Conservation (phyloP, 2,329 filamentous ascomycete genomes). For the Apiospora phragmitis region DNA sequence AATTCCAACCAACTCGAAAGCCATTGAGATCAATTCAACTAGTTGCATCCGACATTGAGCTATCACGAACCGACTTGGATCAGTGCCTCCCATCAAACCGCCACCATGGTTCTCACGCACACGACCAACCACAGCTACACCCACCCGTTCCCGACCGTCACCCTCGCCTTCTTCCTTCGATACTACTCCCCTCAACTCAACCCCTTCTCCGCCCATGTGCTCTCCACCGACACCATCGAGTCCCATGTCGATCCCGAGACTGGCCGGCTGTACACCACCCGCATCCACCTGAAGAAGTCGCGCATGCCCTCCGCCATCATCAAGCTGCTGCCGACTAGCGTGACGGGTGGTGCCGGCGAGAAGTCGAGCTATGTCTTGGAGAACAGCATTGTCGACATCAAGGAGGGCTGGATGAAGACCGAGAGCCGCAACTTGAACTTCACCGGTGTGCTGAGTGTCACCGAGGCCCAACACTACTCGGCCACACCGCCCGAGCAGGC, state of each 20-base stretch:
- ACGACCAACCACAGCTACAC: slow-evolving; percentile 72
- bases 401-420: slow-evolving; percentile 79
- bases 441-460: slow-evolving; percentile 75
- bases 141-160: slow-evolving; percentile 82
- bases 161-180: slow-evolving; percentile 85
- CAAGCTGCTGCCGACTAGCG: slow-evolving; percentile 71
- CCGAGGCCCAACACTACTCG: slow-evolving; percentile 73
- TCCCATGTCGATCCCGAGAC: slow-evolving; percentile 72
- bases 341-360: slow-evolving; percentile 66
- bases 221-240: slow-evolving; percentile 80
- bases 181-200: slow-evolving; percentile 73
- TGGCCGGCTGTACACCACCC: slow-evolving; percentile 74
- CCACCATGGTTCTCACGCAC: slow-evolving; percentile 60
- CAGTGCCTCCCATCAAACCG: neutral
- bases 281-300: slow-evolving; percentile 80
- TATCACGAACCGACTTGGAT: neutral
- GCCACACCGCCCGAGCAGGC: slow-evolving; percentile 36
- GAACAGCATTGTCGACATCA: slow-evolving; percentile 75
- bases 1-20: neutral
- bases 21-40: neutral
- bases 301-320: slow-evolving; percentile 73
- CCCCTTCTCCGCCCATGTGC: slow-evolving; percentile 78
- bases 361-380: slow-evolving; percentile 81
- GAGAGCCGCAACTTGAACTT: slow-evolving; percentile 82
- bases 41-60: neutral